Evolutionary conservation across 805 yeast genomes (phyloP).

Genomic region (Ascoidea rubescens): DNA sequence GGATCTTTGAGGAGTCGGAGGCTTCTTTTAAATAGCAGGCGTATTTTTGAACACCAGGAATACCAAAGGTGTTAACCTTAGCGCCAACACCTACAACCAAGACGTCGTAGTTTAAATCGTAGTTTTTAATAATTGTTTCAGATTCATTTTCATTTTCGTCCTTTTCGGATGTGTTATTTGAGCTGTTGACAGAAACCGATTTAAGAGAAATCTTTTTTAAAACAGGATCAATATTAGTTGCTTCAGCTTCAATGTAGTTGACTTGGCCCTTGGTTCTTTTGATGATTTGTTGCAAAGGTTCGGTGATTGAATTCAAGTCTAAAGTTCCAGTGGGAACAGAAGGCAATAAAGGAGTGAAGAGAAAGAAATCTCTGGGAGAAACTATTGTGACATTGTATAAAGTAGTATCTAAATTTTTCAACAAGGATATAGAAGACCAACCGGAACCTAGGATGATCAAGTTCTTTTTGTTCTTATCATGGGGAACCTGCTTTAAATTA

Average conservation of each 20-base stretch:
- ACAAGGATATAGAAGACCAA: conserved; percentile 84
- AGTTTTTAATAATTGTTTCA: conserved; percentile 22
- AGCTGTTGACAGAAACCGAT: conserved; percentile 23
- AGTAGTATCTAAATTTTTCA: conserved; percentile 75
- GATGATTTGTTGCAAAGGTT: conserved; percentile 80
- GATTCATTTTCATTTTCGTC: conserved; percentile 28
- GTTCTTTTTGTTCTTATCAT: conserved; percentile 30
- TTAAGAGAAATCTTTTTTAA: conserved; percentile 50
- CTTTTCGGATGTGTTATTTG: too few species aligned
- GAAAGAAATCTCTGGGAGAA: conserved; percentile 89
- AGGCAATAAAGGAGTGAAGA: conserved; percentile 92
- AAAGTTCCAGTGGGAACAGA: conserved; percentile 91
- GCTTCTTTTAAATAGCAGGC: conserved; percentile 86
- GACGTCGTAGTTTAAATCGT: conserved; percentile 53
- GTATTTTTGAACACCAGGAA: conserved; percentile 83
- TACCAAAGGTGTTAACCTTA: conserved; percentile 86
- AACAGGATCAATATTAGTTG: conserved; percentile 66
- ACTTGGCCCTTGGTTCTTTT: conserved; percentile 71
- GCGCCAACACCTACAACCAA: conserved; percentile 92
- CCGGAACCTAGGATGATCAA: conserved; percentile 76
- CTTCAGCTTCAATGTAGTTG: conserved; percentile 80
- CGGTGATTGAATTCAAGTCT: conserved; percentile 82
- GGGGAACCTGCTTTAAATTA: conserved; percentile 43
- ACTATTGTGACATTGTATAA: conserved; percentile 80
- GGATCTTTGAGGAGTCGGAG: conserved; percentile 72